These are phyloP conservation scores for Rhodomyrtus psidioides DNA, from an alignment of 441 rosid genomes.

Conservation along the genomic window DNA sequence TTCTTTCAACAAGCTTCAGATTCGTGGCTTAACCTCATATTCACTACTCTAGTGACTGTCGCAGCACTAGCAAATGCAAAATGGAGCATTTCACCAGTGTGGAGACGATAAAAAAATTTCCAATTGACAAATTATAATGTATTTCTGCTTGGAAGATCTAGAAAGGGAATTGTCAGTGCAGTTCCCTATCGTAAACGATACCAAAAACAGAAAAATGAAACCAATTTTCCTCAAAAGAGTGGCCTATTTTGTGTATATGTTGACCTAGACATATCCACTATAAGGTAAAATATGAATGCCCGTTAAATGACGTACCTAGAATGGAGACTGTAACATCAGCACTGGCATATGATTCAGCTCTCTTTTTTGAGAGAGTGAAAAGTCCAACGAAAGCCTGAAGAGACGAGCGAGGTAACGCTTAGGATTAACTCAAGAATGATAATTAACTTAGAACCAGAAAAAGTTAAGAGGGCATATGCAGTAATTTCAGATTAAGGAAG, in stretches of 20 bases:
- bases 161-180: neutral
- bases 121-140: neutral
- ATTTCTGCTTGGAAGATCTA: neutral
- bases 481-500: neutral
- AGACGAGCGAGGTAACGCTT: neutral
- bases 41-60: neutral
- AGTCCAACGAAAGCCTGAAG: slow-evolving; percentile 30
- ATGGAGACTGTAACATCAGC: slow-evolving; percentile 35
- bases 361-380: slow-evolving; percentile 26
- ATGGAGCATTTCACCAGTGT: neutral
- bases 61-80: neutral
- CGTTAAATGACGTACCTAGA: slow-evolving; percentile 5
- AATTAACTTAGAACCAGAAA: neutral
- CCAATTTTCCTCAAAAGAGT: neutral
- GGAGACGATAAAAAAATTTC: neutral
- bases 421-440: neutral
- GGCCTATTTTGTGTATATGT: neutral
- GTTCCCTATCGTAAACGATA: neutral
- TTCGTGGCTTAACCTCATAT: neutral
- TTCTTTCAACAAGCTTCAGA: neutral
- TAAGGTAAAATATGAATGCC: neutral
- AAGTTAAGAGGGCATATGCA: neutral
- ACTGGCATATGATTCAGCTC: slow-evolving; percentile 24
- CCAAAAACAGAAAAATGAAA: neutral
- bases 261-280: neutral